Percentiles rank a stretch among this genome's conserved stretches.
Conservation (phyloP, 2,329 filamentous ascomycete species). For the Pseudocercospora eumusae region DNA sequence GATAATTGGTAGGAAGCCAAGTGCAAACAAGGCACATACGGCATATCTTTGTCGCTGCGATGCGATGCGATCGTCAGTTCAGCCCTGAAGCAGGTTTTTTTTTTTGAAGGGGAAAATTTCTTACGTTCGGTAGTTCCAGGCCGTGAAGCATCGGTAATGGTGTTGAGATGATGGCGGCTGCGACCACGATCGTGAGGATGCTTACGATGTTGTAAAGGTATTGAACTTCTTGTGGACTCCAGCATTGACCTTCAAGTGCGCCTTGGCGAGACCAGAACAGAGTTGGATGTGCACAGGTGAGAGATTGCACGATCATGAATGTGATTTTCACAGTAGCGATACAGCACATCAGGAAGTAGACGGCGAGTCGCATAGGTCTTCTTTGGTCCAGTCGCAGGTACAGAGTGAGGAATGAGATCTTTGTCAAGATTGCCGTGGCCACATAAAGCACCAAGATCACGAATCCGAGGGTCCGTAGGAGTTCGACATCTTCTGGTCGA, state of each 20-base stretch:
- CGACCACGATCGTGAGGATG: constrained; percentile 14
- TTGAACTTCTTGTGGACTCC: constrained; percentile 14
- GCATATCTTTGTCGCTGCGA: constrained; percentile 18
- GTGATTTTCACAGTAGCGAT: constrained; percentile 14
- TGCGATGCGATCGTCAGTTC: neutral
- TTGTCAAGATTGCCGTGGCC: constrained; percentile 18
- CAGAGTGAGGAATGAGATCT: constrained; percentile 20
- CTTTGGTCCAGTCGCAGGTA: constrained; percentile 24
- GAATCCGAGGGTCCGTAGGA: constrained; percentile 19
- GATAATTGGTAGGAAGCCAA: constrained; percentile 21
- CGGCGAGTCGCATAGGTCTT: constrained; percentile 20
- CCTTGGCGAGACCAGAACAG: constrained; percentile 2
- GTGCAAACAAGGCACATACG: constrained; percentile 18
- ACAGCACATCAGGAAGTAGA: constrained; percentile 18
- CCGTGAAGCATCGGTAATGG: constrained; percentile 22
- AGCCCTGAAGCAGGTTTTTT: neutral
- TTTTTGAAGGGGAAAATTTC: neutral
- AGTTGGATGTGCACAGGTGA: constrained; percentile 18
- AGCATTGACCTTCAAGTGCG: constrained; percentile 11
- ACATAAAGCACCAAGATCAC: constrained; percentile 16
- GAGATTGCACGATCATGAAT: constrained; percentile 10
- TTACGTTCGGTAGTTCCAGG: constrained; percentile 15
- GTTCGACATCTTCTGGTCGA: neutral
- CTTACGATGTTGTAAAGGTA: constrained; percentile 20
- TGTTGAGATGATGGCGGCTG: constrained; percentile 18